These are phyloP conservation scores for Fusarium setosum DNA, from an alignment of 2,329 filamentous ascomycete species.

Conservation along the genomic window DNA sequence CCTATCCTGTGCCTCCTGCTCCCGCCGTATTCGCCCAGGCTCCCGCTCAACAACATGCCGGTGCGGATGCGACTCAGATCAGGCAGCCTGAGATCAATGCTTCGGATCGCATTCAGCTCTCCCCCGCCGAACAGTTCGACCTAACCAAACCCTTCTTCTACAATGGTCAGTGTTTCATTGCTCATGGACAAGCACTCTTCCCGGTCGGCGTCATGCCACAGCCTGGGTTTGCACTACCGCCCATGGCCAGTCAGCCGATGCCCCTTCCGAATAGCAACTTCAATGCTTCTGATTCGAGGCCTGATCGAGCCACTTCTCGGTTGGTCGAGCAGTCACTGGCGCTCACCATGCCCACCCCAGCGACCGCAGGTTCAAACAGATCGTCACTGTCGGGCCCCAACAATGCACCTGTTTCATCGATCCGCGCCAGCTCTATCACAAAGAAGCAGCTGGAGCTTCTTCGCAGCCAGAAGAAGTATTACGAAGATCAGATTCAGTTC, in stretches of 20 bases:
- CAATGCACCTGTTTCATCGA: constrained; percentile 65
- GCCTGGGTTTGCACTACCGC: too few relatives aligned
- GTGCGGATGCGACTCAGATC: constrained; percentile 32
- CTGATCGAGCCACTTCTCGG: constrained; percentile 6
- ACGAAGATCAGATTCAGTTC: constrained; percentile 69
- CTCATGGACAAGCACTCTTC: constrained; percentile 41
- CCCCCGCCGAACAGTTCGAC: constrained; percentile 59
- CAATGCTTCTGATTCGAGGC: constrained; percentile 4
- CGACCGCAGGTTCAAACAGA: neutral
- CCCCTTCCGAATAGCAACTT: constrained; percentile 13
- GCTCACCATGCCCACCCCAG: neutral
- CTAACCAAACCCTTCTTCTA: constrained; percentile 56
- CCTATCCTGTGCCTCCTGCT: constrained; percentile 24
- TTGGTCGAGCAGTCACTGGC: constrained; percentile 7
- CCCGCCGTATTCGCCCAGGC: constrained; percentile 32
- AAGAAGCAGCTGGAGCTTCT: constrained; percentile 67
- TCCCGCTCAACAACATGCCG: neutral
- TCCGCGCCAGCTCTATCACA: constrained; percentile 70
- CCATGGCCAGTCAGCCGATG: constrained; percentile 34
- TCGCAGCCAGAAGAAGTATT: constrained; percentile 63
- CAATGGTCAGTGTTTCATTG: constrained; percentile 59
- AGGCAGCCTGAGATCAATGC: constrained; percentile 47
- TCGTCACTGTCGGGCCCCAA: constrained; percentile 3
- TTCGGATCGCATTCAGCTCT: constrained; percentile 49
- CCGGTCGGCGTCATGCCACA: constrained; percentile 28